Base-by-base conservation (phyloP, 805 yeast genomes). In the Novakomyces olei region DNA sequence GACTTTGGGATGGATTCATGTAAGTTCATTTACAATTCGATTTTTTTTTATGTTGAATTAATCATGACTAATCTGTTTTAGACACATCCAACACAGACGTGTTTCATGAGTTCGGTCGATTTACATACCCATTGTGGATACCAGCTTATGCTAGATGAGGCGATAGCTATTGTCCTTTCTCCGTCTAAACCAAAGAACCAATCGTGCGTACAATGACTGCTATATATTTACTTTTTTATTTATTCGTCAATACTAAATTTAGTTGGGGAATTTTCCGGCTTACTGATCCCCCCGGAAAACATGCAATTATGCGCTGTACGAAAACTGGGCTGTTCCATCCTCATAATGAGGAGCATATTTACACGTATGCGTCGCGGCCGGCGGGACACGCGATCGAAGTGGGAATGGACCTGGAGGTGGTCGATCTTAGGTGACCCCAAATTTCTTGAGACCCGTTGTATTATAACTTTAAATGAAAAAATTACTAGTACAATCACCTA, bases 11-110 rank as follows among this genome's bases (percentile, higher is more conserved):
- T 71, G 79, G 79, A 72, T 71, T 34, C 79, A 71, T 46, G n/a
- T n/a, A n/a, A n/a, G n/a, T n/a, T n/a, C n/a, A n/a, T n/a, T n/a
- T 36, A 32, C 24, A 16, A 30, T 34, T n/a, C 29, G 8, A 7
- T 31, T 15, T 9, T 15, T 5, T 5, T 1, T 10, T 10, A 5
- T 31, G n/a, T 16, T 9, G 8, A 10, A 16, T 15, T 23, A 25
- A 24, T 31, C 22, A 19, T 31, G 8, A 8, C 10, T 10, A 26
- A 10, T 26, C 8, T 14, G 23, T 34, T 32, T 36, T n/a, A n/a
- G n/a, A 72, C 78, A 6, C 79, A 71, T 45, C 79, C 79, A 4
- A 66, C 77, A 7, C 79, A 71, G 45, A 55, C 74, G n/a, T 71
- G 79, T 40, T 71, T 71, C 45, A 48, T 71, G 47, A 65, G 73